Evolutionary conservation across 1,284 basidiomycete genomes (phyloP).

Genomic region (Coniferiporia weirii): DNA sequence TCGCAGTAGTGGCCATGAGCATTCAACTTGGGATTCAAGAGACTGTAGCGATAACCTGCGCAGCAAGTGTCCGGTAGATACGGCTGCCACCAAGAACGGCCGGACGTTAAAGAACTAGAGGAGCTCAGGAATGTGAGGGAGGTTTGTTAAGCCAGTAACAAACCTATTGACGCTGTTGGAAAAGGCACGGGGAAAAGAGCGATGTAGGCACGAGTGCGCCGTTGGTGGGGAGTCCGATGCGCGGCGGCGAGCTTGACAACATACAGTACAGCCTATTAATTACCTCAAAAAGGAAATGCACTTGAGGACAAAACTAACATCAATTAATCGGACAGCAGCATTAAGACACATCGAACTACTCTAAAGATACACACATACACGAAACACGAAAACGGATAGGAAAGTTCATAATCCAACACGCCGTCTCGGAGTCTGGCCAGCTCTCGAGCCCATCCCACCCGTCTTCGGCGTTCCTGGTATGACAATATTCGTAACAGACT

Average conservation of each 20-base stretch:
- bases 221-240: too few species aligned
- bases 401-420: slow-evolving; percentile 29
- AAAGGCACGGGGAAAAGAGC: not conserved
- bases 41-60: not conserved
- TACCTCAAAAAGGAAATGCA: too few species aligned
- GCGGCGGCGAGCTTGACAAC: too few species aligned
- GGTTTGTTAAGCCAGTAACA: not conserved
- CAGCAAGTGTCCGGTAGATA: not conserved
- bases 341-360: too few species aligned
- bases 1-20: not conserved
- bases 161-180: not conserved
- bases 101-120: not conserved
- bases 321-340: too few species aligned
- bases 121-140: not conserved
- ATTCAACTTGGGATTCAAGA: not conserved
- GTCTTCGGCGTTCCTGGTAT: slow-evolving; percentile 79
- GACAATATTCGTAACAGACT: slow-evolving; percentile 63
- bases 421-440: slow-evolving; percentile 39
- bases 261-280: too few species aligned
- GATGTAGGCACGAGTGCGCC: too few species aligned
- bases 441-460: slow-evolving; percentile 61
- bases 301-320: not conserved
- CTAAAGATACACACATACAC: not conserved
- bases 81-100: not conserved
- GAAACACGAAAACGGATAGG: not conserved